phyloP scores from a whole-genome alignment of 192 early-diverging fungal species.

The Coemansia sp. region DNA sequence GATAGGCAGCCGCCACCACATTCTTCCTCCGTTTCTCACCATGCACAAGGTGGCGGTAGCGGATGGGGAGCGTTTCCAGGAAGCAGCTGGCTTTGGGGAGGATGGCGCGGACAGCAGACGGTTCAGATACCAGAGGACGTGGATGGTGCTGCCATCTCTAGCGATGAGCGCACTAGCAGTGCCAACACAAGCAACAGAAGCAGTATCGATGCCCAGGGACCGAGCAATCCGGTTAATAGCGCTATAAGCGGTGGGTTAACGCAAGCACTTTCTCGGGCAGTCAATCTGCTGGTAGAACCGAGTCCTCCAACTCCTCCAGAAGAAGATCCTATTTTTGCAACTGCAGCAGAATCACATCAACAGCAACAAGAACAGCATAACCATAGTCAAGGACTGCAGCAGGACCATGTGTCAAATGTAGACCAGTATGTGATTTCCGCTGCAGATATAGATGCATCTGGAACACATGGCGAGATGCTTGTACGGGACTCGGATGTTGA shows the following conservation, averaged over 20 bases:
- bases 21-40: neutral
- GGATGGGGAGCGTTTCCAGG: conserved; percentile 7
- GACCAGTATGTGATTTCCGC: conserved; percentile 23
- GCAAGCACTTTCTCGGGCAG: conserved; percentile 44
- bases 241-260: conserved; percentile 24
- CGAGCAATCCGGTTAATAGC: neutral
- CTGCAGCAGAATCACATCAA: neutral
- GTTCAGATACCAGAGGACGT: neutral
- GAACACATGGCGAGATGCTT: neutral
- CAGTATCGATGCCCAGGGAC: neutral
- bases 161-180: neutral
- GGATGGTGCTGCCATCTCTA: neutral
- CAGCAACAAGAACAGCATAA: neutral
- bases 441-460: conserved; percentile 13
- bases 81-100: conserved; percentile 39
- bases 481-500: conserved; percentile 41
- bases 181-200: conserved; percentile 10
- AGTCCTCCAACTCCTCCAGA: conserved; percentile 44
- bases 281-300: conserved; percentile 46
- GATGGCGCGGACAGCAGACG: conserved; percentile 10
- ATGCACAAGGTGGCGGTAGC: neutral
- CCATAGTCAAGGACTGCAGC: neutral
- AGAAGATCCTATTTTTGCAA: conserved; percentile 35
- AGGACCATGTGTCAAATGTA: neutral
- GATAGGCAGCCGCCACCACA: neutral